Percentiles rank a stretch among this genome's conserved stretches.
Conservation (phyloP, 352 stramenopile genomes). For the Globisporangium emineosum region DNA sequence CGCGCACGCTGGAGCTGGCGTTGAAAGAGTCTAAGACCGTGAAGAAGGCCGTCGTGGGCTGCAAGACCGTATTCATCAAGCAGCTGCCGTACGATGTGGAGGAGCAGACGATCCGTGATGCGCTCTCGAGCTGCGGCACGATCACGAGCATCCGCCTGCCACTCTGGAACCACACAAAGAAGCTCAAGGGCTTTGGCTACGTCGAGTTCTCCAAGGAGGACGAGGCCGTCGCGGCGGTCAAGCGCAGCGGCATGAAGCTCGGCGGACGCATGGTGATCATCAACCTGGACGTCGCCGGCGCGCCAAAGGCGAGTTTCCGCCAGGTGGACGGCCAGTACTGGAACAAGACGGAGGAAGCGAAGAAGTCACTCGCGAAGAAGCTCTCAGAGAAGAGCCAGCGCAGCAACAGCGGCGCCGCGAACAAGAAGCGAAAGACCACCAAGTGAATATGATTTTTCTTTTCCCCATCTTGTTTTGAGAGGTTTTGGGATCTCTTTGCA, state of each 20-base stretch:
- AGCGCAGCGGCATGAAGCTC: conserved; percentile 85
- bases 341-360: conserved; percentile 85
- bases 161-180: conserved; percentile 92
- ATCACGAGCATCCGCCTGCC: conserved; percentile 93
- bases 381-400: conserved; percentile 60
- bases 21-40: conserved; percentile 63
- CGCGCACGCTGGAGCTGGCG: conserved; percentile 64
- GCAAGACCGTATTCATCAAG: conserved; percentile 92
- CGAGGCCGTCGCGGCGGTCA: conserved; percentile 61
- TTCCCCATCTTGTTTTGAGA: not conserved
- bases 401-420: conserved; percentile 11
- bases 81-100: conserved; percentile 94
- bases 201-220: conserved; percentile 84
- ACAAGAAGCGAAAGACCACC: conserved; percentile 49
- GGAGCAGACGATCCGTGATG: conserved; percentile 78
- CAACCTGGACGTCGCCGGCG: conserved; percentile 89
- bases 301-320: conserved; percentile 91
- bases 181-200: conserved; percentile 97
- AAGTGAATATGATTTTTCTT: conserved; percentile 11
- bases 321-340: conserved; percentile 82
- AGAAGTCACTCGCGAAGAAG: conserved; percentile 78
- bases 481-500: not conserved
- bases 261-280: conserved; percentile 88
- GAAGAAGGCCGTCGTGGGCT: conserved; percentile 78
- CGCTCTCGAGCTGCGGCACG: conserved; percentile 84